These are phyloP conservation scores for Scheffersomyces spartinae DNA, from an alignment of 805 yeast genomes.

Conservation along the genomic window DNA sequence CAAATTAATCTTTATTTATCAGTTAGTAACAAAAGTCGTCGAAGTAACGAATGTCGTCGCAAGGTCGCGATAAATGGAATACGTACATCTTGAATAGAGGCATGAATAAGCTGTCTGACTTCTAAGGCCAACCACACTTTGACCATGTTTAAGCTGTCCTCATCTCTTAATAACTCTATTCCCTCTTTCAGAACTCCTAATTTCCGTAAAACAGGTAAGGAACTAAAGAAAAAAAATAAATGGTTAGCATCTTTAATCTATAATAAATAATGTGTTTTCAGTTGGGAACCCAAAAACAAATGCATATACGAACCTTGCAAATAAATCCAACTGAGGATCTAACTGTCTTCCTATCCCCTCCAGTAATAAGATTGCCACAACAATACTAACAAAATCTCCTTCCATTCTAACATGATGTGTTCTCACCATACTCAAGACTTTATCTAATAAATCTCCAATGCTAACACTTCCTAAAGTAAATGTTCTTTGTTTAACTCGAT, in stretches of 20 bases:
- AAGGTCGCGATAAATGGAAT: too few species aligned
- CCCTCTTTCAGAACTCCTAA: slow-evolving; percentile 64
- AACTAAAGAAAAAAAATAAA: slow-evolving; percentile 27
- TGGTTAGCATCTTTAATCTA: not conserved
- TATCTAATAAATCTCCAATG: slow-evolving; percentile 82
- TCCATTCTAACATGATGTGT: slow-evolving; percentile 95
- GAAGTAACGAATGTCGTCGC: too few species aligned
- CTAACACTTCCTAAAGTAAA: slow-evolving; percentile 87
- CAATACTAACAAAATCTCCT: slow-evolving; percentile 89
- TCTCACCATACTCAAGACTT: slow-evolving; percentile 84
- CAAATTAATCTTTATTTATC: too few species aligned
- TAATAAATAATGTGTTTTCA: slow-evolving; percentile 8
- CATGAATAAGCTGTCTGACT: slow-evolving; percentile 73
- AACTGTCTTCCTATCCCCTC: slow-evolving; percentile 95
- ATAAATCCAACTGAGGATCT: slow-evolving; percentile 86
- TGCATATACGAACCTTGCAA: slow-evolving; percentile 82
- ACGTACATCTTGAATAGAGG: slow-evolving; percentile 72
- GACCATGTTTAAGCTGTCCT: slow-evolving; percentile 65
- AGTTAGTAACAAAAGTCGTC: too few species aligned
- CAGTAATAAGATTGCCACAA: slow-evolving; percentile 80
- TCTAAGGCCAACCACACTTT: slow-evolving; percentile 89
- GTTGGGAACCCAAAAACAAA: slow-evolving; percentile 30
- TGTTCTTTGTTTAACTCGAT: slow-evolving; percentile 72
- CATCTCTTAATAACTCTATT: slow-evolving; percentile 40
- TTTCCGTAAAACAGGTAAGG: slow-evolving; percentile 77